These are phyloP conservation scores for Boletales sp. DNA, from an alignment of 768 basidiomycete genomes.

Conservation along the genomic window DNA sequence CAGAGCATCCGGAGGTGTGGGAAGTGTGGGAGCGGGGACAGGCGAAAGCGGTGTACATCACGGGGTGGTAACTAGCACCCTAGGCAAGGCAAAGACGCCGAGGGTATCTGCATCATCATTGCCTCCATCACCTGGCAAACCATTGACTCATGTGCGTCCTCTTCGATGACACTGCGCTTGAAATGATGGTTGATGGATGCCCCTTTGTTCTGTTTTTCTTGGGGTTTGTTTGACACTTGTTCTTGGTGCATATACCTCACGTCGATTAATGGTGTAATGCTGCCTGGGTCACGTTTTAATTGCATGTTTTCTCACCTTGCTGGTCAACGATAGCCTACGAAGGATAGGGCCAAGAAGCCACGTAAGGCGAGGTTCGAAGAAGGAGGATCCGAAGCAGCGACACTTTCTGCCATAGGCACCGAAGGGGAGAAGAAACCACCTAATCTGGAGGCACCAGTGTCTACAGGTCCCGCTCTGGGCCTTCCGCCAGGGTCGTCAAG, in stretches of 20 bases:
- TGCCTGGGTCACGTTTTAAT: conserved; percentile 20
- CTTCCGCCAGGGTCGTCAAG: background rate
- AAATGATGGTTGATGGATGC: conserved; percentile 43
- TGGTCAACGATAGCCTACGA: conserved; percentile 58
- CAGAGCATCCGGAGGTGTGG: conserved; percentile 43
- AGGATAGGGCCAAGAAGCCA: conserved; percentile 67
- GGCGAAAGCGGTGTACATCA: conserved; percentile 12
- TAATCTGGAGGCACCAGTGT: background rate
- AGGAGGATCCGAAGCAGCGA: background rate
- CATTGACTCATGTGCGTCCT: conserved; percentile 85
- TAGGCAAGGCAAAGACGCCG: conserved; percentile 20
- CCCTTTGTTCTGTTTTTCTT: conserved; percentile 13
- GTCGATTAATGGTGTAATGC: conserved; percentile 32
- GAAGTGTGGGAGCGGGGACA: conserved; percentile 5
- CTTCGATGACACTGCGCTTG: conserved; percentile 54
- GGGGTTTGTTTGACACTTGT: conserved; percentile 3
- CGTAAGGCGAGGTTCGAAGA: conserved; percentile 39
- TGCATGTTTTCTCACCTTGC: conserved; percentile 23
- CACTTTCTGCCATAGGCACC: background rate
- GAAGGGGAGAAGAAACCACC: background rate
- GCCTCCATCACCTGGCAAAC: conserved; percentile 52
- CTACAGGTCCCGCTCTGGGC: conserved; percentile 4
- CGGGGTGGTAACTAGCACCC: conserved; percentile 15
- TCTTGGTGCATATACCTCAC: conserved; percentile 23
- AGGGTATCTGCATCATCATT: conserved; percentile 22